A percentile compares a stretch with the other conserved stretches of the same genome.
phyloP scores from a whole-genome alignment of 1,139 yeast genomes.

The Nakaseomyces nivariensis region DNA sequence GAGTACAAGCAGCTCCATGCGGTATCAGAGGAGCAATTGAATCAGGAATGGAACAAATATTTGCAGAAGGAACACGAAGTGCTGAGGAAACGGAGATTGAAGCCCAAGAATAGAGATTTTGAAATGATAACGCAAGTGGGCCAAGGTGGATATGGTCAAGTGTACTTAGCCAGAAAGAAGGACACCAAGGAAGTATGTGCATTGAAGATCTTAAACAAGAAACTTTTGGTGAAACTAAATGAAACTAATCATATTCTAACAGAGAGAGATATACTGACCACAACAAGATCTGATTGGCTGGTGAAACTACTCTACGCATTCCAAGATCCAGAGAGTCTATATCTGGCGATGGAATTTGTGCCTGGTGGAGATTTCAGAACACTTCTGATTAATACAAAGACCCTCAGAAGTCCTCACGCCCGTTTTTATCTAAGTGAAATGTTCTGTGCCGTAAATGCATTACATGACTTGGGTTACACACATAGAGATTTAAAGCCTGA shows the following conservation, averaged over 20 bases:
- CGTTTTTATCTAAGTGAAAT: constrained; percentile 91
- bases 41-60: constrained; percentile 66
- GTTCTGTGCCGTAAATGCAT: constrained; percentile 88
- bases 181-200: constrained; percentile 97
- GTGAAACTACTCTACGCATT: constrained; percentile 90
- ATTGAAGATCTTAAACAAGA: constrained; percentile 81
- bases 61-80: constrained; percentile 76
- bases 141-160: constrained; percentile 99
- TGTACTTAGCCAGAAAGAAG: constrained; percentile 83
- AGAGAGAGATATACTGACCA: constrained; percentile 91
- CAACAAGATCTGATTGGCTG: constrained; percentile 91
- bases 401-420: constrained; percentile 88
- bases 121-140: constrained; percentile 97
- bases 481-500: constrained; percentile 98
- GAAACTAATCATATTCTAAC: constrained; percentile 94
- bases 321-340: constrained; percentile 84
- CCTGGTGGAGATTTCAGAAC: constrained; percentile 99
- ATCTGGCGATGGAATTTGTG: constrained; percentile 96
- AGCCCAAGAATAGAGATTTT: constrained; percentile 91
- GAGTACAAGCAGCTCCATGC: constrained; percentile 34
- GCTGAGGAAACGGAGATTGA: constrained; percentile 77
- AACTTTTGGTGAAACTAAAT: constrained; percentile 73
- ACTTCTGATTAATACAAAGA: constrained; percentile 83
- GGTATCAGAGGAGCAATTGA: constrained; percentile 35
- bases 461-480: constrained; percentile 91